Evolutionary conservation across 768 basidiomycete species (phyloP).

Genomic region (Rhizopogon vesiculosus): DNA sequence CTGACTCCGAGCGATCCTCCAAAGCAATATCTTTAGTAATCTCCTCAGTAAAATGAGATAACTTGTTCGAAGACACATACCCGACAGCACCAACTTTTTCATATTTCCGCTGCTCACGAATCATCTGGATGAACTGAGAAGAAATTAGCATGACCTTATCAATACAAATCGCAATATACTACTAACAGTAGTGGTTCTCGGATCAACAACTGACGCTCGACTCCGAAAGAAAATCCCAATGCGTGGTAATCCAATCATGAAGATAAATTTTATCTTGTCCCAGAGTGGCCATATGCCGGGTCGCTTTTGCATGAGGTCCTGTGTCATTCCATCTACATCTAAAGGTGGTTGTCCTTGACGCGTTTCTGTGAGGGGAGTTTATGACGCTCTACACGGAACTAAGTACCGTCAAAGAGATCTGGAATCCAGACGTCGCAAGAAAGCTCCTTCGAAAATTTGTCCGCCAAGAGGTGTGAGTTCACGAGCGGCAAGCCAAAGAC

Average conservation of each 20-base stretch:
- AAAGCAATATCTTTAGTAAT: constrained; percentile 30
- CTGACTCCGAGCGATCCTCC: constrained; percentile 28
- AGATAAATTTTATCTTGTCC: constrained; percentile 13
- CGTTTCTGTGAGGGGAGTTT: background rate
- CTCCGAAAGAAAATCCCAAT: constrained; percentile 13
- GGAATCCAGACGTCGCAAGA: constrained; percentile 62
- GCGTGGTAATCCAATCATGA: constrained; percentile 13
- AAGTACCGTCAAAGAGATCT: constrained; percentile 50
- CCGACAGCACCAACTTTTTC: constrained; percentile 39
- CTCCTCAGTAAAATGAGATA: background rate
- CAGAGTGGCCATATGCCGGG: constrained; percentile 18
- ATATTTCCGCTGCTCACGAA: constrained; percentile 36
- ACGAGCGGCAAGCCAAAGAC: constrained; percentile 48
- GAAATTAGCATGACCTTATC: background rate
- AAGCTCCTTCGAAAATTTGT: constrained; percentile 42
- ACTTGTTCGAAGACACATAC: constrained; percentile 13
- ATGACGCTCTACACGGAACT: constrained; percentile 5
- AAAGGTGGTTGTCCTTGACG: constrained; percentile 25
- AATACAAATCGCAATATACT: background rate
- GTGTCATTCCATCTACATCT: constrained; percentile 20
- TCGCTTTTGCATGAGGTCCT: constrained; percentile 22
- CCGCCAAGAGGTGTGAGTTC: constrained; percentile 55
- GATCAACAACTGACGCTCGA: constrained; percentile 24
- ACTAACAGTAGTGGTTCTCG: constrained; percentile 20
- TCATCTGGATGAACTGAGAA: constrained; percentile 29